phyloP scores from a whole-genome alignment of 169 alveolate species.

The Plasmodium adleri region DNA sequence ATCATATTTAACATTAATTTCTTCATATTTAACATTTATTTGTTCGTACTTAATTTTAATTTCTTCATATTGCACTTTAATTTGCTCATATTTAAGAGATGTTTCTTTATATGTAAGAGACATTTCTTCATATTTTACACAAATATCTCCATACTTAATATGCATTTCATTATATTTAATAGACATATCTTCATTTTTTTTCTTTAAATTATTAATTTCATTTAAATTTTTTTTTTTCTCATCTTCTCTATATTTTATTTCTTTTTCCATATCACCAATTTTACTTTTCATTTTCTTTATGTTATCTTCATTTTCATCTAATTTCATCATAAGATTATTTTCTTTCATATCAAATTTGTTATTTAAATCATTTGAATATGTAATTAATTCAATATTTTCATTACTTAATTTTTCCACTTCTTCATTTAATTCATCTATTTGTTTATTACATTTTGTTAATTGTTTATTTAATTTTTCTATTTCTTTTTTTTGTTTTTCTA shows the following conservation, averaged over 20 bases:
- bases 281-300: constrained; percentile 33
- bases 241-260: not conserved
- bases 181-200: constrained; percentile 8
- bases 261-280: constrained; percentile 25
- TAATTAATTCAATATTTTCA: constrained; percentile 20
- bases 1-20: too few relatives aligned
- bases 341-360: constrained; percentile 35
- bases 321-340: constrained; percentile 29
- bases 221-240: constrained; percentile 34
- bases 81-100: too few relatives aligned
- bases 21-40: too few relatives aligned
- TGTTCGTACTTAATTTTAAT: too few relatives aligned
- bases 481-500: constrained; percentile 9
- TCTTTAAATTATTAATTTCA: constrained; percentile 31
- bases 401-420: constrained; percentile 10
- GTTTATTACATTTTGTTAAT: not conserved
- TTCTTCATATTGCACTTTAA: too few relatives aligned
- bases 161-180: constrained; percentile 5
- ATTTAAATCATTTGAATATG: constrained; percentile 18
- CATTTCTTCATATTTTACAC: too few relatives aligned
- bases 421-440: not conserved
- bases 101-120: too few relatives aligned
- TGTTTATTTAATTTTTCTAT: constrained; percentile 5
- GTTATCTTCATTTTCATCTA: constrained; percentile 31
- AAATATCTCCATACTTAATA: too few relatives aligned